Base-by-base conservation (phyloP, 768 basidiomycete species). In the Pulveroboletus ravenelii region DNA sequence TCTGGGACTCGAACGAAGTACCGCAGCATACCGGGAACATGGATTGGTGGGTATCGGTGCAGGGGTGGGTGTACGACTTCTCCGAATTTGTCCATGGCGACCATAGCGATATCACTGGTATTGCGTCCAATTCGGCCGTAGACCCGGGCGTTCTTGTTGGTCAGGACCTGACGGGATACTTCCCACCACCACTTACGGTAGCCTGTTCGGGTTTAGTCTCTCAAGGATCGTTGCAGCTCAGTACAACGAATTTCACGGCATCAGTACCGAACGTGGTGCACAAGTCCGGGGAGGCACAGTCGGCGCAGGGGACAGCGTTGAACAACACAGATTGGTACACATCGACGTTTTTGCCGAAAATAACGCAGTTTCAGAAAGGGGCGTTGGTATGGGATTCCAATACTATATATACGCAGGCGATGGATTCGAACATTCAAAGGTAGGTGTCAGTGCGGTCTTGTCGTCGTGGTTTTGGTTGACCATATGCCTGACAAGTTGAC, bases 41-140 rank as follows among this genome's bases (percentile, higher is more conserved):
- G 57, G 86, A 96, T 63, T 93, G 79, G 66, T 97, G 84, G 79
- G 92, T 96, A 5, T 72, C 87, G 5, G 78, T 93, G 31, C 87
- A 88, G 53, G 93, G 93, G 3, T 69, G 67, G 32, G 93, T 96
- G 1, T 96, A 94, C 58, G 91, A 93, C 61, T 75, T 94, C 39
- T 80, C 85, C 45, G 82, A 89, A 59, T 92, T 91, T 62, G 78
- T 91, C 54, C 77, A 80, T 45, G 84, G 82, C 8, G 84, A 97
- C 56, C 95, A 98, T 64, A 85, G 85, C 52, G 89, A 95, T 64
- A 76, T 92, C 49, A 13, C 63, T 13, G 78, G 81, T 42, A 64
- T 80, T 49, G 61, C 77, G 6, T 88, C 87, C 52, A 89, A 92
- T 55, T 71, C 77, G 1, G 70, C 72, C 4, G 82, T 82, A 37